Conservation (phyloP, 2,329 filamentous ascomycete species). For the Sporothrix mexicana region DNA sequence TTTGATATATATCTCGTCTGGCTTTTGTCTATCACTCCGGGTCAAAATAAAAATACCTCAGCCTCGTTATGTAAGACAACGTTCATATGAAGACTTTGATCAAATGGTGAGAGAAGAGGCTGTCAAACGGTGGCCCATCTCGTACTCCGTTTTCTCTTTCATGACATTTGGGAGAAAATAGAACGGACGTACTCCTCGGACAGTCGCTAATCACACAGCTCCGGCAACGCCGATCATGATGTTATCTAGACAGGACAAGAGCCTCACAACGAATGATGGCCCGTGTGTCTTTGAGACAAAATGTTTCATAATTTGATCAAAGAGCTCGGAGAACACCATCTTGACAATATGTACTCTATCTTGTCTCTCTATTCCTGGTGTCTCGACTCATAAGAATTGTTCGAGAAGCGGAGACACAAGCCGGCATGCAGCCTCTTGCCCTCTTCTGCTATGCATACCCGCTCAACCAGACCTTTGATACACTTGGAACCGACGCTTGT, state of each 20-base stretch:
- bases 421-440: background rate
- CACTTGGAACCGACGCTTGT: background rate
- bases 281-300: background rate
- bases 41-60: too few species aligned
- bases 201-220: background rate
- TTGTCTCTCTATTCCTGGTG: too few species aligned
- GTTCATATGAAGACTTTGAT: too few species aligned
- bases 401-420: background rate
- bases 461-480: background rate
- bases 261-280: conserved; percentile 3
- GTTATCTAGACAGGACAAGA: too few species aligned
- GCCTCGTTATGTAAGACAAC: background rate
- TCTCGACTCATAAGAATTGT: background rate
- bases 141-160: background rate
- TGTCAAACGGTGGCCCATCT: background rate
- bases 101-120: background rate
- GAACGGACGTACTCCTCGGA: background rate
- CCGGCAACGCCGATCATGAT: background rate
- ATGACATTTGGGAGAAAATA: too few species aligned
- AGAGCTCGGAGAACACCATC: background rate
- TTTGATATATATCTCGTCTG: background rate
- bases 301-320: conserved; percentile 22
- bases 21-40: too few species aligned
- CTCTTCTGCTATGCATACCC: background rate
- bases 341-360: too few species aligned